These are phyloP conservation scores for Excoecaria agallocha DNA, from an alignment of 345 rosid genomes.

Conservation along the genomic window DNA sequence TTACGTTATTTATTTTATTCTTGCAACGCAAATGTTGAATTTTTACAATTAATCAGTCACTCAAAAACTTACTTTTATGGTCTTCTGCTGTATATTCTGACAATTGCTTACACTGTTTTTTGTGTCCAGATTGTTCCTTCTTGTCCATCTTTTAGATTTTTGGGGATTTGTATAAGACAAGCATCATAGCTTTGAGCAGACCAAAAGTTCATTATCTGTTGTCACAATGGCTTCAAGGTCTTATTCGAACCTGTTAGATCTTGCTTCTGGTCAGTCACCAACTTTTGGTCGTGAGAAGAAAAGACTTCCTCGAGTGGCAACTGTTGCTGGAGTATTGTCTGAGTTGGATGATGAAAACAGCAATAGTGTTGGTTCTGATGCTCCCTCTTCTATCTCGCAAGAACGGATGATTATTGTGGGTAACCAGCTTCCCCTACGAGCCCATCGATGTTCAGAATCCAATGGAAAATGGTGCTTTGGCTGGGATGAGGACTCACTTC, in stretches of 20 bases:
- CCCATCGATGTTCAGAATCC: slow-evolving; percentile 47
- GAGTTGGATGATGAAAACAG: slow-evolving; percentile 78
- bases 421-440: slow-evolving; percentile 84
- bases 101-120: background rate
- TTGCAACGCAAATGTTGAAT: background rate
- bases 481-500: slow-evolving; percentile 96
- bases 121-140: background rate
- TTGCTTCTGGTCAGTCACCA: slow-evolving; percentile 66
- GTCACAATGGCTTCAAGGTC: slow-evolving; percentile 78
- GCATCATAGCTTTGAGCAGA: slow-evolving; percentile 13
- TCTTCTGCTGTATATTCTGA: background rate
- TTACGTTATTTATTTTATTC: background rate
- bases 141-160: background rate
- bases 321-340: slow-evolving; percentile 76
- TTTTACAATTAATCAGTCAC: background rate
- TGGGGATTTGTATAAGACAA: slow-evolving; percentile 8
- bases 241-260: slow-evolving; percentile 88
- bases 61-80: background rate
- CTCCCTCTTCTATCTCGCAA: slow-evolving; percentile 72
- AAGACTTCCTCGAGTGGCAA: slow-evolving; percentile 87
- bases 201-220: slow-evolving; percentile 5
- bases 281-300: slow-evolving; percentile 58
- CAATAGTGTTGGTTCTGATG: slow-evolving; percentile 75
- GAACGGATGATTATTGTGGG: slow-evolving; percentile 88
- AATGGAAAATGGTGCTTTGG: slow-evolving; percentile 54